phyloP scores from a whole-genome alignment of 2,329 filamentous ascomycete species.

The Neofusicoccum sp. region DNA sequence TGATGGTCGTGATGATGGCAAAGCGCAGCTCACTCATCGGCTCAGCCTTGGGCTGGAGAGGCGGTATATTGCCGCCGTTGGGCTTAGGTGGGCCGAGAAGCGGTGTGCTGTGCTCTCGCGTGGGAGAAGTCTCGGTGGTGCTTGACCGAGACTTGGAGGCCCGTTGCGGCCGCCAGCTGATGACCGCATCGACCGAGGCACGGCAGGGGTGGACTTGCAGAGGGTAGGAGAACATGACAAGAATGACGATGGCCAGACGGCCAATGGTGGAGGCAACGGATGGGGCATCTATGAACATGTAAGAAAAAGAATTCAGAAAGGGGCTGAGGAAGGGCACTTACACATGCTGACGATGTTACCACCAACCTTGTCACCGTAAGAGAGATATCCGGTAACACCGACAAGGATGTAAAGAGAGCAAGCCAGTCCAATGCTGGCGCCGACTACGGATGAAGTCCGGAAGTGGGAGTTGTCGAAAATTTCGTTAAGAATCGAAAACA shows the following conservation, averaged over 20 bases:
- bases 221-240: conserved; percentile 95
- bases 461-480: conserved; percentile 79
- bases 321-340: background rate
- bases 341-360: conserved; percentile 90
- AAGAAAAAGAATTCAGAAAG: conserved; percentile 56
- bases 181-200: conserved; percentile 90
- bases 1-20: conserved; percentile 79
- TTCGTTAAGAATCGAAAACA: conserved; percentile 98
- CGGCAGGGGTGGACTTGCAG: conserved; percentile 94
- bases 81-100: conserved; percentile 25
- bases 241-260: conserved; percentile 89
- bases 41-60: conserved; percentile 36
- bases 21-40: conserved; percentile 83
- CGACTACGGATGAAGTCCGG: conserved; percentile 75
- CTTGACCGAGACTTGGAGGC: conserved; percentile 25
- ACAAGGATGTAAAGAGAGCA: conserved; percentile 85
- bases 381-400: conserved; percentile 91
- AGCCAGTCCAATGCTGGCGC: conserved; percentile 83
- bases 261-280: conserved; percentile 85
- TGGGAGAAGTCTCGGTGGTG: conserved; percentile 31
- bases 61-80: background rate
- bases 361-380: conserved; percentile 83
- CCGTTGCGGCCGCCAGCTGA: conserved; percentile 74
- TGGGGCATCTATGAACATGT: conserved; percentile 51
- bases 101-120: conserved; percentile 43